These are phyloP conservation scores for Penicillium sp. DNA, from an alignment of 2,329 filamentous ascomycete species.

Conservation along the genomic window DNA sequence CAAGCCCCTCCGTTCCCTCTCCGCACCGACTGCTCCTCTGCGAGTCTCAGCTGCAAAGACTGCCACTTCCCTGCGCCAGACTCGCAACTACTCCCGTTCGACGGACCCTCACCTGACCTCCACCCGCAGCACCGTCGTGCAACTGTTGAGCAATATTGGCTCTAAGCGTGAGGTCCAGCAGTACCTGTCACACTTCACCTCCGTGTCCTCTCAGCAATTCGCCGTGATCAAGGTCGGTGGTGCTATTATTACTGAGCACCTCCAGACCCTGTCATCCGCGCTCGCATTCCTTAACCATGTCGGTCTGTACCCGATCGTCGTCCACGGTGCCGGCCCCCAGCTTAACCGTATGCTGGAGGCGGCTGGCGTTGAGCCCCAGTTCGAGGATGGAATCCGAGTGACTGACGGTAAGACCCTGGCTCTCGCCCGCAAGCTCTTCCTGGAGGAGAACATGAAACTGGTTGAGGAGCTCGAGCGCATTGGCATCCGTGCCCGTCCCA, in stretches of 20 bases:
- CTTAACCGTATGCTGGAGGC: conserved; percentile 87
- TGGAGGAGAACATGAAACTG: conserved; percentile 92
- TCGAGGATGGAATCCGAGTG: conserved; percentile 92
- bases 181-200: conserved; percentile 96
- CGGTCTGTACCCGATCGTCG: conserved; percentile 89
- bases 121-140: conserved; percentile 78
- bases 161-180: conserved; percentile 96
- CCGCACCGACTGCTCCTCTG: conserved; percentile 37
- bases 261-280: conserved; percentile 85
- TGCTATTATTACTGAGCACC: conserved; percentile 89
- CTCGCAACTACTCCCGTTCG: conserved; percentile 48
- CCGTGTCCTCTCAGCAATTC: conserved; percentile 94
- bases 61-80: conserved; percentile 33
- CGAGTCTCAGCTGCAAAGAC: conserved; percentile 29
- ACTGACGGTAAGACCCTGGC: conserved; percentile 94
- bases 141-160: conserved; percentile 90
- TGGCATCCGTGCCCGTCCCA: conserved; percentile 83
- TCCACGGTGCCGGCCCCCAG: conserved; percentile 93
- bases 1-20: conserved; percentile 43
- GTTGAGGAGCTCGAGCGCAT: conserved; percentile 86
- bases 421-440: conserved; percentile 85
- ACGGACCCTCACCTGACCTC: conserved; percentile 54
- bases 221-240: conserved; percentile 98
- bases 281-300: conserved; percentile 92
- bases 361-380: conserved; percentile 90